These are phyloP conservation scores for Fraxinus cuspidata DNA, from an alignment of 257 asterid species.

Conservation along the genomic window DNA sequence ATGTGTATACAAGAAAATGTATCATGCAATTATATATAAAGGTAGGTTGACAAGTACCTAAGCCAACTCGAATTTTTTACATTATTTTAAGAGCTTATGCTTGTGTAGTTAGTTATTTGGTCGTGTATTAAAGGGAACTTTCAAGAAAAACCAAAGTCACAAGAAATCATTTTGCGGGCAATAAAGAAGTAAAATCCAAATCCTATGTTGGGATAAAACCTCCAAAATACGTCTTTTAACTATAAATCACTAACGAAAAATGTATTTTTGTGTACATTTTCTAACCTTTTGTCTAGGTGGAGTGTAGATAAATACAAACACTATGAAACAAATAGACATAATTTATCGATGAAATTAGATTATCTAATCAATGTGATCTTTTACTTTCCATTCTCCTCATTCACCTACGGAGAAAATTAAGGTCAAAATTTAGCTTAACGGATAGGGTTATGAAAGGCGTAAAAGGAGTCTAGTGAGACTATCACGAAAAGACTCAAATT, in stretches of 20 bases:
- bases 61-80: conserved; percentile 44
- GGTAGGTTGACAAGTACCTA: conserved; percentile 35
- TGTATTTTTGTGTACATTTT: conserved; percentile 15
- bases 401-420: conserved; percentile 12
- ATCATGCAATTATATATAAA: conserved; percentile 32
- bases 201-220: conserved; percentile 31
- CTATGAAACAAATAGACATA: conserved; percentile 26
- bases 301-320: conserved; percentile 33
- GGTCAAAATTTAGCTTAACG: background rate
- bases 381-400: conserved; percentile 25
- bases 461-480: too few species aligned
- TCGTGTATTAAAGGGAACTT: conserved; percentile 31
- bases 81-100: conserved; percentile 45
- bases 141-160: conserved; percentile 45
- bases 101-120: conserved; percentile 58
- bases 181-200: conserved; percentile 44
- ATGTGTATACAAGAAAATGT: conserved; percentile 11
- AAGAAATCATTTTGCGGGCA: conserved; percentile 46
- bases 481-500: too few species aligned
- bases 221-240: conserved; percentile 55
- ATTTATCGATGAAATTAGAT: background rate
- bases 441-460: background rate
- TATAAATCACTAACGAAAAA: background rate
- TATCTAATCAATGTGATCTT: conserved; percentile 27
- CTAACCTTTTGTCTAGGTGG: conserved; percentile 28